Base-by-base conservation (phyloP, 1,284 basidiomycete species). In the Microbotryum saponariae region DNA sequence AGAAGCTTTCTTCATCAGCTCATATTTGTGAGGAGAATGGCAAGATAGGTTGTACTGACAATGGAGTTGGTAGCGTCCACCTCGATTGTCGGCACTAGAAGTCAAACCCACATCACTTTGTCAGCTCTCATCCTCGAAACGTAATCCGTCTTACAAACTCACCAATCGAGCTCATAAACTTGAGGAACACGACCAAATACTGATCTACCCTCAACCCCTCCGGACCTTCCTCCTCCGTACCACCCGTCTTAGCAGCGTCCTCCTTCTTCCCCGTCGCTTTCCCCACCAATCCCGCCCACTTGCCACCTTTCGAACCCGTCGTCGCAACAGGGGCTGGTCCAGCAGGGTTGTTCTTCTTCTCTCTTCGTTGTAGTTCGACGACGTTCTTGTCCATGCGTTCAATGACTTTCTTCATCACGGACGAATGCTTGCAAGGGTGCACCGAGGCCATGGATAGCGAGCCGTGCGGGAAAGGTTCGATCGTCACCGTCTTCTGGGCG, bases 351-450 rank as follows among this genome's bases (percentile, higher is more conserved):
- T 23, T 31, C 45, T 37, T 37, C 18, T 21, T 57, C 85, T 62
- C 74, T 60, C 69, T 71, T 55, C 65, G 84, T 85, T 75, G 85
- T 58, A 72, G 67, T 56, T 75, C 73, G 21, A 72, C 64, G 20
- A 77, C 73, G 25, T 67, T 71, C 1, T 65, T 85, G 76, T 97
- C 96, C 92, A 98, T 97, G 59, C 93, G 83, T 76, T 97, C 93
- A 73, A 98, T 97, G 68, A 98, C 91, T 77, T 97, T 98, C 82
- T 96, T 97, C 96, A 99, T 99, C 59, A 99, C 96, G 74, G 86
- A 91, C 0, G 93, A 91, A 75, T 99, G 94, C 76, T 97, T 97
- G 84, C 94, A 99, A 1, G 94, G 94, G 74, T 99, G 94, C 12
- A 99, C 93, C 0, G 86, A 89, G 9, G 87, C 85, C 76, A 93